Evolutionary conservation across 495 filamentous ascomycete species (phyloP), one percentile per base, ranked within the genome.

Genomic region (Aeminium ludgeri): DNA sequence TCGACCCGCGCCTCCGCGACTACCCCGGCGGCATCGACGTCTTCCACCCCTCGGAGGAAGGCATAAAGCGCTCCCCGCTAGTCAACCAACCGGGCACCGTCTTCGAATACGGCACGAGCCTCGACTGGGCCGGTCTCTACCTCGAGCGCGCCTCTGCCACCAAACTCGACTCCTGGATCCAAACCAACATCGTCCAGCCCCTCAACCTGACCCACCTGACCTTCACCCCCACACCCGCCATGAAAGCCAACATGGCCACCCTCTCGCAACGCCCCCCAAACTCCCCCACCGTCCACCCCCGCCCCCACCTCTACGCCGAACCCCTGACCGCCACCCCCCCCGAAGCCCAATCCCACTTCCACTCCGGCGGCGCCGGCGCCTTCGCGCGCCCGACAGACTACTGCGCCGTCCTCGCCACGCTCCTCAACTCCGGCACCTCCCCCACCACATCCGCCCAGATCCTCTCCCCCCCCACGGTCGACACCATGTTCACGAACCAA

Each of bases 401-500:
- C 41, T 60, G 62, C 40, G 51, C 59, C 34, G 54, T 60, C 30
- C 38, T 60, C 10, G 57, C 57, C 0, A 45, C 54, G 3, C 43
- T 62, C 29, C 44, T 58, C 17, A 62, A 62, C 40, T 43, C 54
- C 41, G 59, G 59, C 40, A 59, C 34, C 15, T 51, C 41, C 7
- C 68, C 73, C 0, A 57, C 18, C 1, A 76, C 73, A 1, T 56
- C 56, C 0, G 45, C 32, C 0, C 55, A 63, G 30, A 57, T 80
- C 30, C 60, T 79, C 13, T 50, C 55, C 12, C 51, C 58, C 1
- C 51, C 59, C 10, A 74, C 74, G 2, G 63, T 79, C 0, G 57
- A 71, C 4, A 50, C 65, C 33, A 78, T 79, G 68, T 78, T 69
- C 57, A 55, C 49, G 38, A 74, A 79, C 54, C 72, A 76, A 45